phyloP scores from a whole-genome alignment of 345 rosid genomes.

The Eutrema japonicum region DNA sequence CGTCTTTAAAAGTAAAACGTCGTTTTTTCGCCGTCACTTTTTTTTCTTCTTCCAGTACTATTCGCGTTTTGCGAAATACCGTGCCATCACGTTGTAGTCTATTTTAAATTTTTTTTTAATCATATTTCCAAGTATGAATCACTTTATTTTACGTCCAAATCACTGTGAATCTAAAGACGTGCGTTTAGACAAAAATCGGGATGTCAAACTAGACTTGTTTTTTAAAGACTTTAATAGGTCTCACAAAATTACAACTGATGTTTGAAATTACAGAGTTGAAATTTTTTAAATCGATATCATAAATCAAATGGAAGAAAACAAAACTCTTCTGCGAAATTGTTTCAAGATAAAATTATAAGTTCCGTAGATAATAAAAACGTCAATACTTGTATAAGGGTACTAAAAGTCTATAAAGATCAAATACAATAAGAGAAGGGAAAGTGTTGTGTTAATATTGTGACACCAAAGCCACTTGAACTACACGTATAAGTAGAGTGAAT shows the following conservation, averaged over 20 bases:
- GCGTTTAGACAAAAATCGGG: too few species aligned
- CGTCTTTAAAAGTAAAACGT: neutral
- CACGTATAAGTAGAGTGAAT: neutral
- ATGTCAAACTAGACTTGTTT: too few species aligned
- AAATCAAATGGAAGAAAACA: neutral
- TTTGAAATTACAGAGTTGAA: too few species aligned
- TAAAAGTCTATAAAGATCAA: neutral
- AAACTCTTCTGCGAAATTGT: neutral
- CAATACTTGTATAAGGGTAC: neutral
- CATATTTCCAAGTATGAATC: neutral
- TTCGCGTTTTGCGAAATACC: slow-evolving; percentile 6
- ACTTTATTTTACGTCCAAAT: slow-evolving; percentile 1
- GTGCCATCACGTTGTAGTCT: slow-evolving; percentile 37
- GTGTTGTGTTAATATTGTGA: neutral
- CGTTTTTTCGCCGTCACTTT: neutral
- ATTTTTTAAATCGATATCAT: too few species aligned
- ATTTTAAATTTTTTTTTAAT: neutral
- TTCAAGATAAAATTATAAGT: neutral
- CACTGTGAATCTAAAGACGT: neutral
- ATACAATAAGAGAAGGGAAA: neutral
- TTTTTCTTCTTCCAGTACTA: too few species aligned
- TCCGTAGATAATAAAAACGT: neutral
- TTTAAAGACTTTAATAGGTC: too few species aligned
- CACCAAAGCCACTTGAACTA: slow-evolving; percentile 11
- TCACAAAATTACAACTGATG: too few species aligned